These are phyloP conservation scores for Theobroma cacao DNA, from an alignment of 345 rosid species.

Conservation along the genomic window DNA sequence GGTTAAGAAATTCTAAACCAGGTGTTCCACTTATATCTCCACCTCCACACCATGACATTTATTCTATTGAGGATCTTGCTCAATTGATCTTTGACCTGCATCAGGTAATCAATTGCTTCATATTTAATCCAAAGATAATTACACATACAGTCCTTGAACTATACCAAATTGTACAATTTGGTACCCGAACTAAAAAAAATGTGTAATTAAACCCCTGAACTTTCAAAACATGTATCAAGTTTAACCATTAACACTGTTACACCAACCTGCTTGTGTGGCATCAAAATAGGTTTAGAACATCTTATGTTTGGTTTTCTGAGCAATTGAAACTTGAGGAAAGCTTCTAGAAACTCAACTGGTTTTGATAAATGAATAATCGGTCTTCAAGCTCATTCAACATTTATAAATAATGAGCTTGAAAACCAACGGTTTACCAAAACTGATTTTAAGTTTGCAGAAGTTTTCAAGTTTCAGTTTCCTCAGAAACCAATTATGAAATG, in stretches of 20 bases:
- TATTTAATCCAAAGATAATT: slow-evolving; percentile 8
- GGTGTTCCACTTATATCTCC: slow-evolving; percentile 99
- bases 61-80: slow-evolving; percentile 98
- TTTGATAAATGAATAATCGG: background rate
- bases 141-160: background rate
- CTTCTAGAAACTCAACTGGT: background rate
- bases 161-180: background rate
- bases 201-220: background rate
- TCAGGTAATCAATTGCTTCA: slow-evolving; percentile 58
- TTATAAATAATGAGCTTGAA: too few relatives aligned
- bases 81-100: slow-evolving; percentile 96
- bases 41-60: slow-evolving; percentile 97
- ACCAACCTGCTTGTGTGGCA: slow-evolving; percentile 8
- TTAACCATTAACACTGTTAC: background rate
- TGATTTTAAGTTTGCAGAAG: background rate
- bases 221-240: background rate
- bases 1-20: slow-evolving; percentile 94
- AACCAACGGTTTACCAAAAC: background rate
- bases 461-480: background rate
- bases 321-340: background rate
- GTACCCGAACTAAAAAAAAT: background rate
- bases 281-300: background rate
- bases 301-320: background rate
- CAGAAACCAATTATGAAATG: background rate
- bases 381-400: too few relatives aligned